Base-by-base conservation (phyloP, 352 stramenopile species). In the Globisporangium recalcitrans region DNA sequence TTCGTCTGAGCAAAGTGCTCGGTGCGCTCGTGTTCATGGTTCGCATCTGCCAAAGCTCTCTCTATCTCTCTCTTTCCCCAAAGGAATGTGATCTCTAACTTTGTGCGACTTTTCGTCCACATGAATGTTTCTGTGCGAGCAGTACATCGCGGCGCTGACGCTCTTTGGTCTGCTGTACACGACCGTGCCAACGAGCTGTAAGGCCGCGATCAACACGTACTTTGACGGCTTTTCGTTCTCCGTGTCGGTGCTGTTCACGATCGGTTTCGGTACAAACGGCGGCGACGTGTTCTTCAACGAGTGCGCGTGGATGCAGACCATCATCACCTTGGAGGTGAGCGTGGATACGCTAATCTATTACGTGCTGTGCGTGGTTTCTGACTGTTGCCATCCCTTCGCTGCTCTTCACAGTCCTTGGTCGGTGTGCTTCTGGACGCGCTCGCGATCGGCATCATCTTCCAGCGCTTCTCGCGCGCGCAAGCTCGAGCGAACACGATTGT, bases 391-490 rank as follows among this genome's bases (percentile, higher is more conserved):
- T 70, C 4, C 14, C 21, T 22, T 34, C 3, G 7, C 49, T 32
- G 16, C 5, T 40, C 9, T 32, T 26, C 7, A 42, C 79, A 99
- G 84, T 96, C 95, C 7, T 87, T 98, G 27, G 70, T 85, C 9
- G 82, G 86, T 19, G 86, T 98, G 22, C 75, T 97, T 32, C 88
- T 98, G 51, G 92, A 98, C 60, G 93, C 95, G 2, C 67, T 98
- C 22, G 81, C 91, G 3, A 97, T 99, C 63, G 96, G 96, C 48
- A 75, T 99, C 26, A 82, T 98, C 58, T 99, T 98, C 72, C 88
- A 96, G 65, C 78, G 95, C 27, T 91, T 99, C 54, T 96, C 92
- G 42, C 78, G 93, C 4, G 95, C 91, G 11, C 85, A 97, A 62
- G 77, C 82, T 26, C 85, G 96, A 38, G 89, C 93, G 54, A 94